phyloP scores from a whole-genome alignment of 345 rosid species.

The Citrus unshiu region DNA sequence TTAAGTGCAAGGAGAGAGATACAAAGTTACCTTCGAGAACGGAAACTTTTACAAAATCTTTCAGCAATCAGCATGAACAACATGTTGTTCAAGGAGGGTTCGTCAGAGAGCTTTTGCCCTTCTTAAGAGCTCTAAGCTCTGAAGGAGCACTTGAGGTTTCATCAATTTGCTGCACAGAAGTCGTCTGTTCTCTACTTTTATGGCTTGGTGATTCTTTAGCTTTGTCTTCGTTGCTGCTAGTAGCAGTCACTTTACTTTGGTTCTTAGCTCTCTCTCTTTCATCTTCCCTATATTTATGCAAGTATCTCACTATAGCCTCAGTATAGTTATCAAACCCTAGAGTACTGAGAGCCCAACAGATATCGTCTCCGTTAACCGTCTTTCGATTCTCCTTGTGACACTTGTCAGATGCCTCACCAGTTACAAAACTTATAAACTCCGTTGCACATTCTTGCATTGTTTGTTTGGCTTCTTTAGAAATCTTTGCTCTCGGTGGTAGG shows the following conservation, averaged over 20 bases:
- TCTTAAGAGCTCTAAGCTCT: constrained; percentile 43
- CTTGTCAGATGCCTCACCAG: constrained; percentile 81
- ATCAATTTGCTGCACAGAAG: constrained; percentile 6
- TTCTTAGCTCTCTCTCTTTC: constrained; percentile 47
- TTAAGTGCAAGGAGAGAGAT: neutral
- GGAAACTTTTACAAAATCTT: neutral
- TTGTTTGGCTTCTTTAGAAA: constrained; percentile 82
- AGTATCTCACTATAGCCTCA: constrained; percentile 58
- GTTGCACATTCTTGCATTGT: constrained; percentile 80
- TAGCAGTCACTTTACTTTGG: constrained; percentile 18
- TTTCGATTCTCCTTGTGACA: constrained; percentile 88
- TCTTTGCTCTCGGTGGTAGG: constrained; percentile 72
- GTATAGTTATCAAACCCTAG: constrained; percentile 75
- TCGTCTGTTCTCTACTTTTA: neutral
- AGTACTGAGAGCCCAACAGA: constrained; percentile 76
- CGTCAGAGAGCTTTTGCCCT: constrained; percentile 39
- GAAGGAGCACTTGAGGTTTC: constrained; percentile 14
- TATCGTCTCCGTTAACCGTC: constrained; percentile 80
- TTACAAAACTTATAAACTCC: constrained; percentile 81
- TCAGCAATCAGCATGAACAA: neutral
- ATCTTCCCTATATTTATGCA: constrained; percentile 57
- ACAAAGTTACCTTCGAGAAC: constrained; percentile 15
- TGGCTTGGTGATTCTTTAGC: constrained; percentile 27
- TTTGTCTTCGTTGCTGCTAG: constrained; percentile 19
- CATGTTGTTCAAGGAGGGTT: constrained; percentile 14